phyloP scores from a whole-genome alignment of 1,284 basidiomycete species.

The Moesziomyces sp. region DNA sequence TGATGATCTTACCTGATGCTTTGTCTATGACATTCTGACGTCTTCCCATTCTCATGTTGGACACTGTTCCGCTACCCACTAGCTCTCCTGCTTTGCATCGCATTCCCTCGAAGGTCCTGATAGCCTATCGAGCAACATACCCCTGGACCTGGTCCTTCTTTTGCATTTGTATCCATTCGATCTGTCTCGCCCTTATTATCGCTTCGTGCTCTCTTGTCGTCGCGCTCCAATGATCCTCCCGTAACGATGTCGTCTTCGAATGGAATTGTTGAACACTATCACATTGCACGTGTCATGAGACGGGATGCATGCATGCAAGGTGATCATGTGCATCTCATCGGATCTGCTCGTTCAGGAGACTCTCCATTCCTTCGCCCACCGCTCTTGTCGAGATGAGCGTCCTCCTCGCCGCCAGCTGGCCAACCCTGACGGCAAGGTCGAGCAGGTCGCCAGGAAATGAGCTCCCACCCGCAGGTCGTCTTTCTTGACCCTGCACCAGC shows the following conservation, averaged over 20 bases:
- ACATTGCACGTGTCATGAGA: no score
- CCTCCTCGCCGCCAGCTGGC: constrained; percentile 37
- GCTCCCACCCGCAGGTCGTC: not conserved
- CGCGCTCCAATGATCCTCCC: constrained; percentile 3
- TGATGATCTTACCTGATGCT: not conserved
- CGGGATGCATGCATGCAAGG: no score
- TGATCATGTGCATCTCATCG: not conserved
- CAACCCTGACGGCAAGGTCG: constrained; percentile 22
- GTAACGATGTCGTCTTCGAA: not conserved
- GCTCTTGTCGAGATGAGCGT: constrained; percentile 32
- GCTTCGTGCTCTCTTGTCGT: not conserved
- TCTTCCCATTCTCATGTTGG: no score
- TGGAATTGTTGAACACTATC: not conserved
- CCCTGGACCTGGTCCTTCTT: not conserved
- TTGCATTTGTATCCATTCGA: not conserved
- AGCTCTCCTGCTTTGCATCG: no score
- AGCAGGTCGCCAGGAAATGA: not conserved
- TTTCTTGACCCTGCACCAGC: not conserved
- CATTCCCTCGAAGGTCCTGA: no score
- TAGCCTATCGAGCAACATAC: not conserved
- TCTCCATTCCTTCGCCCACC: constrained; percentile 30
- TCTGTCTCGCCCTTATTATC: not conserved
- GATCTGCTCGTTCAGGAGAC: constrained; percentile 3
- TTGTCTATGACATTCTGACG: no score
- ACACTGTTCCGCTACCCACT: no score